phyloP scores from a whole-genome alignment of 139 green algal species.

The Edaphochlamys debaryana region DNA sequence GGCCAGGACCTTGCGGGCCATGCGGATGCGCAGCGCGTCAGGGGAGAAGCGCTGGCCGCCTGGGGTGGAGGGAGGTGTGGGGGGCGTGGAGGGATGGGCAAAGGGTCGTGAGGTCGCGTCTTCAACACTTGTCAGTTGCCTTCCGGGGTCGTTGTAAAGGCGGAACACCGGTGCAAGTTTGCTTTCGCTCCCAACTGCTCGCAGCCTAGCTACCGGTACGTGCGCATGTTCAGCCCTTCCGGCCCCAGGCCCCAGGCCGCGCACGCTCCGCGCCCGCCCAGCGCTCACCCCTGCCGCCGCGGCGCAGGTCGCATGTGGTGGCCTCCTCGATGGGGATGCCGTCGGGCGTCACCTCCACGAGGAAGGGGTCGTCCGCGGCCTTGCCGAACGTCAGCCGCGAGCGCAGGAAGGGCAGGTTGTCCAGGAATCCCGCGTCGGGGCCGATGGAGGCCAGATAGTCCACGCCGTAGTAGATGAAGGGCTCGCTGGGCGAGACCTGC shows the following conservation, averaged over 20 bases:
- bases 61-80: neutral
- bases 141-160: no score
- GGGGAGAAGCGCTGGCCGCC: constrained; percentile 54
- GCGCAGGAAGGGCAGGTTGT: constrained; percentile 53
- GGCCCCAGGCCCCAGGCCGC: no score
- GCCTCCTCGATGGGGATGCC: constrained; percentile 64
- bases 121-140: no score
- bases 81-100: no score
- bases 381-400: constrained; percentile 17
- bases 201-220: no score
- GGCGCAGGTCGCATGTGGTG: constrained; percentile 54
- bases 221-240: no score
- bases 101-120: no score
- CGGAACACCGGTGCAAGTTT: no score
- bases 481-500: constrained; percentile 36
- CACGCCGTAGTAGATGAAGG: constrained; percentile 59
- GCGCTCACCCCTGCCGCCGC: no score
- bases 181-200: no score
- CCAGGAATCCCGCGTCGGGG: constrained; percentile 46
- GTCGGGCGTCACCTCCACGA: constrained; percentile 62
- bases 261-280: no score
- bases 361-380: constrained; percentile 56
- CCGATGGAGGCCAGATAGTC: constrained; percentile 50
- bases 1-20: constrained; percentile 58
- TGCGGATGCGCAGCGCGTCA: constrained; percentile 61